Base-by-base conservation (phyloP, 78 protist genomes). In the Dictyostelium purpureum region DNA sequence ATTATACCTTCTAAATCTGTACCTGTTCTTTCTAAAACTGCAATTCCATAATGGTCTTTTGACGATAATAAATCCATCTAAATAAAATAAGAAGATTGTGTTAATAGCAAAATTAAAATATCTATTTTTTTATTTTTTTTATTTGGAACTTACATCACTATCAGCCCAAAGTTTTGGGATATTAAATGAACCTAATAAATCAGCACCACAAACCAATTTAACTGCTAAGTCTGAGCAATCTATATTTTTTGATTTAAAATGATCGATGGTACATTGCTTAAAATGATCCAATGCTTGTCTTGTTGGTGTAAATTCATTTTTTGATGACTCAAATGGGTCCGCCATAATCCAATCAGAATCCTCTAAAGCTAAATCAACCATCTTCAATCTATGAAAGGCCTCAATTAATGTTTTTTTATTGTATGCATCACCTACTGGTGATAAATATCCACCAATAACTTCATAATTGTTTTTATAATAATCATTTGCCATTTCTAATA, bases 351-450 rank as follows among this genome's bases (percentile, higher is more conserved):
- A 88, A 49, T 88, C 54, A 0, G 88, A 79, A 33, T 71, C 76
- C 1, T 54, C 45, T 1, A 88, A 11, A 28, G 83, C 66, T 10
- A 61, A 24, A 16, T 33, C 38, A 21, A 70, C 12, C 81, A 88
- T 88, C 1, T 52, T 31, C 6, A 42, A 11, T 79, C 93, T 77
- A 78, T 88, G 65, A 37, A 19, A 24, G 5, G 70, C 4, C 35
- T 61, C 40, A 31, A 79, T 77, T 65, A 88, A 69, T 69, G 88
- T 78, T 49, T 51, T 26, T 56, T 88, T 88, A 51, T 88, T 76
- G 43, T 88, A 88, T 2, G 82, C 93, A 88, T 88, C 93, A 26
- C 93, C 93, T 37, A 88, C 93, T 12, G 93, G 93, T 69, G 83
- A 74, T 18, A 88, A 28, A 54, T 88, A 88, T 69, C 81, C 93